phyloP scores from a whole-genome alignment of 768 basidiomycete genomes.

The Naganishia antarctica region DNA sequence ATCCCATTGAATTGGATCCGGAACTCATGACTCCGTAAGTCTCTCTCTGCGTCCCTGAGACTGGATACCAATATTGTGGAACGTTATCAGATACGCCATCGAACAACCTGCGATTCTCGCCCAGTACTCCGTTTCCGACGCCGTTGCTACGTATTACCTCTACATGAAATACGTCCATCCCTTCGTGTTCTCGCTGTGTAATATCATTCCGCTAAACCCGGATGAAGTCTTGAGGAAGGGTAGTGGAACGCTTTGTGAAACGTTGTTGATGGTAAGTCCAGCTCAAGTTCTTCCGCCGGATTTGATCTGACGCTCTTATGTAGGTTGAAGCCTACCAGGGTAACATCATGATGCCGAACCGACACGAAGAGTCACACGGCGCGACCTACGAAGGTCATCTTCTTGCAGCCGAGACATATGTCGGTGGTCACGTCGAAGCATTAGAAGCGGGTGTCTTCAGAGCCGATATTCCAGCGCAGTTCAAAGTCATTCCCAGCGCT shows the following conservation, averaged over 20 bases:
- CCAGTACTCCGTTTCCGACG: constrained; percentile 98
- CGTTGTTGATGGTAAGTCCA: constrained; percentile 80
- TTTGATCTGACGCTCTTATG: neutral
- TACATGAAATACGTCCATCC: constrained; percentile 99
- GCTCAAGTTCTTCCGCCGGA: neutral
- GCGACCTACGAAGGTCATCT: constrained; percentile 94
- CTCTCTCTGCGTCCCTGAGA: neutral
- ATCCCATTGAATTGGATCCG: constrained; percentile 94
- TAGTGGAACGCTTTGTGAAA: constrained; percentile 93
- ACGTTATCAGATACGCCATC: constrained; percentile 69
- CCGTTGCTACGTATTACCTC: constrained; percentile 98
- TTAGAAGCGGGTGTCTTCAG: constrained; percentile 97
- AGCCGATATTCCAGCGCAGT: constrained; percentile 88
- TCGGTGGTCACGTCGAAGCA: constrained; percentile 97
- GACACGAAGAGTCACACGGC: constrained; percentile 86
- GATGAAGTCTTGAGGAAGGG: constrained; percentile 96
- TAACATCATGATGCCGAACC: constrained; percentile 93
- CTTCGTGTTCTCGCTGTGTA: constrained; percentile 97
- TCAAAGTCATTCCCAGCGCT: constrained; percentile 85
- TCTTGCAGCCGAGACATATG: constrained; percentile 95
- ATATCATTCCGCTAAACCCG: constrained; percentile 93
- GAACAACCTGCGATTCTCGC: constrained; percentile 92
- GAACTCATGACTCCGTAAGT: constrained; percentile 98
- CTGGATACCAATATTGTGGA: no score
- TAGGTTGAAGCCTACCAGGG: constrained; percentile 93